Conservation (phyloP, 768 basidiomycete genomes). For the Pleurotus citrinopileatus region DNA sequence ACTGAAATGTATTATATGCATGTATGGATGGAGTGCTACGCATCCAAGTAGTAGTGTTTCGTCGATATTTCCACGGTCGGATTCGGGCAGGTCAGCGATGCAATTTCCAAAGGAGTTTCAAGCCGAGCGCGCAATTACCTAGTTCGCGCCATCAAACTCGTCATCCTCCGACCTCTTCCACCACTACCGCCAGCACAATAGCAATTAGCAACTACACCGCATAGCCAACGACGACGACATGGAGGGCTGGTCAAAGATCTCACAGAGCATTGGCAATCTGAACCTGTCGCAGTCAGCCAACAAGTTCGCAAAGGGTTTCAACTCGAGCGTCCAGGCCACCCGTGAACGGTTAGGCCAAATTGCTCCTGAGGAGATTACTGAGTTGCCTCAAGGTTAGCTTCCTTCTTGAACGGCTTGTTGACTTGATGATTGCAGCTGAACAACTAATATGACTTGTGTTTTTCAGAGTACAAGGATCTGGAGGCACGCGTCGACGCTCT, state of each 20-base stretch:
- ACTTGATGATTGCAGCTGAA: too few relatives aligned
- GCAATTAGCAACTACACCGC: not conserved
- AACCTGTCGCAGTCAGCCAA: conserved; percentile 75
- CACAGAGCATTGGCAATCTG: conserved; percentile 56
- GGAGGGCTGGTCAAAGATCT: conserved; percentile 69
- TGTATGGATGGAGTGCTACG: not conserved
- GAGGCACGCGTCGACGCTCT: conserved; percentile 95
- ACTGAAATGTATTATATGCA: not conserved
- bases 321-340: conserved; percentile 81
- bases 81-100: not conserved
- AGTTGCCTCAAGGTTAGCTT: conserved; percentile 78
- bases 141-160: too few relatives aligned
- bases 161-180: not conserved
- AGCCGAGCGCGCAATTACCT: not conserved
- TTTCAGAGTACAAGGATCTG: conserved; percentile 92
- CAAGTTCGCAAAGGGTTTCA: conserved; percentile 78
- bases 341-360: conserved; percentile 87
- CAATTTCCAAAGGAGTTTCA: too few relatives aligned
- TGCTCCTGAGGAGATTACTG: conserved; percentile 90
- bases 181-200: conserved; percentile 6
- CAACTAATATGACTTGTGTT: not conserved
- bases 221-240: conserved; percentile 22
- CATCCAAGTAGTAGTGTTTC: not conserved
- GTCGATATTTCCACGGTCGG: conserved; percentile 2
- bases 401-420: not conserved